Conservation (phyloP, 441 rosid genomes). For the Monsonia emarginata region DNA sequence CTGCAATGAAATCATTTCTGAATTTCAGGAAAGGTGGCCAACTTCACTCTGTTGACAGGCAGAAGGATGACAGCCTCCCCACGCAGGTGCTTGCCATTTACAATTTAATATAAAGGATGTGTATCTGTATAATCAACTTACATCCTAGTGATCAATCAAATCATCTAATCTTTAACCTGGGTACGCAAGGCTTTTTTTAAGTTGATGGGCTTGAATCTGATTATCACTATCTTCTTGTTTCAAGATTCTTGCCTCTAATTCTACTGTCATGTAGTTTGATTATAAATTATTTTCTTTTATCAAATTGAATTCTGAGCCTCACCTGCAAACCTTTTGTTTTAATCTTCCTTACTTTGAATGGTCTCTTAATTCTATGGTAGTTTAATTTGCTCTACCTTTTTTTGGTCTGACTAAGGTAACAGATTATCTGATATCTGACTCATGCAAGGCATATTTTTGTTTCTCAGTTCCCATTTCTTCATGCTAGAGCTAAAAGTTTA, state of each 20-base stretch:
- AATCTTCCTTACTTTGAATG: neutral
- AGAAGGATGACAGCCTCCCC: slow-evolving; percentile 59
- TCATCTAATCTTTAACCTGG: neutral
- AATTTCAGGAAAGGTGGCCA: slow-evolving; percentile 31
- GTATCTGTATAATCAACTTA: no score
- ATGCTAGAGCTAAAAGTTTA: neutral
- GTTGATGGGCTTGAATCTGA: neutral
- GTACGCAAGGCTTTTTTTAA: neutral
- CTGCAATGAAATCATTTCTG: slow-evolving; percentile 41
- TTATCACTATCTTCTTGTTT: no score
- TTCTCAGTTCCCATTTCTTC: neutral
- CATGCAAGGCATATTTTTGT: neutral
- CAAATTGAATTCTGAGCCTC: no score
- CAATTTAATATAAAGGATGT: neutral
- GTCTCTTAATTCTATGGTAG: neutral
- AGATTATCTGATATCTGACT: no score
- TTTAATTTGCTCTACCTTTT: neutral
- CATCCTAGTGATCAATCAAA: neutral
- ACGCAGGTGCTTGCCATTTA: slow-evolving; percentile 39
- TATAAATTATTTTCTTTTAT: neutral
- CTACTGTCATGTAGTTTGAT: neutral
- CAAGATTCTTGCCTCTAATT: neutral
- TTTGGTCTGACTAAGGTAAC: neutral
- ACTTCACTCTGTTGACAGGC: slow-evolving; percentile 29
- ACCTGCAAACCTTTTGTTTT: neutral